A percentile compares a stretch with the other conserved stretches of the same genome.
phyloP scores from a whole-genome alignment of 441 rosid genomes.

The Geranium incanum region DNA sequence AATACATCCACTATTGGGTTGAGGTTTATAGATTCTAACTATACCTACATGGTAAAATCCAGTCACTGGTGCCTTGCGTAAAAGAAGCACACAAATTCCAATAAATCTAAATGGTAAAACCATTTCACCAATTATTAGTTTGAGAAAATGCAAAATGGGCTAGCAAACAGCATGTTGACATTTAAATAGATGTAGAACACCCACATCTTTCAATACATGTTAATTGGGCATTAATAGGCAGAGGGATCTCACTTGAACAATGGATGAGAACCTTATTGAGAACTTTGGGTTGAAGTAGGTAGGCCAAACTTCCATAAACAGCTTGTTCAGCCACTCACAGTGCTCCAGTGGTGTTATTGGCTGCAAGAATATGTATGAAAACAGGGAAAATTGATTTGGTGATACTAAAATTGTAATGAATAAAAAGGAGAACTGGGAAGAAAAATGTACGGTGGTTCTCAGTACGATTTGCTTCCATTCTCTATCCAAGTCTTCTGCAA shows the following conservation, averaged over 20 bases:
- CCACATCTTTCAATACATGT: background rate
- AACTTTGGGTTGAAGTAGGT: slow-evolving; percentile 60
- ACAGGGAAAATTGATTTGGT: slow-evolving; percentile 2
- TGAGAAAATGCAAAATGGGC: slow-evolving; percentile 4
- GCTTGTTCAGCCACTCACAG: slow-evolving; percentile 90
- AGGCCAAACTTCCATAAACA: slow-evolving; percentile 76
- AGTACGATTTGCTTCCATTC: slow-evolving; percentile 67
- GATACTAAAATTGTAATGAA: background rate
- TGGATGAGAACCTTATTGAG: slow-evolving; percentile 56
- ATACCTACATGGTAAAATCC: background rate
- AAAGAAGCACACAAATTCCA: background rate
- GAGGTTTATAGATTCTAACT: background rate
- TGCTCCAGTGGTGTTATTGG: slow-evolving; percentile 82
- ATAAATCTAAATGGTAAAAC: background rate
- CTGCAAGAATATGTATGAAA: slow-evolving; percentile 34
- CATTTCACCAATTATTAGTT: background rate
- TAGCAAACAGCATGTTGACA: background rate
- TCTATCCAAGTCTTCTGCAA: slow-evolving; percentile 78
- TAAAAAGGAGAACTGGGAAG: slow-evolving; percentile 9
- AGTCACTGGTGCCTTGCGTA: background rate
- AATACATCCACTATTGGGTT: background rate
- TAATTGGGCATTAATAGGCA: background rate
- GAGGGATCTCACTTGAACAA: slow-evolving; percentile 62
- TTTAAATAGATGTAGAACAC: slow-evolving; percentile 7
- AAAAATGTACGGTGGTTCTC: slow-evolving; percentile 44